Conservation (phyloP, 345 rosid genomes). For the Corchorus olitorius region DNA sequence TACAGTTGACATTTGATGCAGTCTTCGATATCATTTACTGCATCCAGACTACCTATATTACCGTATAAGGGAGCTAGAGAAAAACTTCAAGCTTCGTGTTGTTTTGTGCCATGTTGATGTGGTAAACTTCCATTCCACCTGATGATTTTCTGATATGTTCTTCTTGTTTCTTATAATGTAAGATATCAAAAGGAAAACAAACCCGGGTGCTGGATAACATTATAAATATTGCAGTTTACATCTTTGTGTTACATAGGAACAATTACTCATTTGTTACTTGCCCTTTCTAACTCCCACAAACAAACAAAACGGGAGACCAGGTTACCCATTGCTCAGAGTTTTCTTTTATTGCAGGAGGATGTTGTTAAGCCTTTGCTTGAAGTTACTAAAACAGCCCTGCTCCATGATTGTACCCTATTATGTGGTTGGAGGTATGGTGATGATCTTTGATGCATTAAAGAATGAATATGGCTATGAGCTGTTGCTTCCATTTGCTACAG, state of each 20-base stretch:
- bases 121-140: constrained; percentile 45
- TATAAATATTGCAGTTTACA: background rate
- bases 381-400: constrained; percentile 77
- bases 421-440: constrained; percentile 79
- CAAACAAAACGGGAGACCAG: background rate
- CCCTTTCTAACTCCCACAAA: background rate
- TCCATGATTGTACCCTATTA: constrained; percentile 86
- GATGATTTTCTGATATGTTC: background rate
- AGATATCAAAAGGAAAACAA: background rate
- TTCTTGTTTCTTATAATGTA: background rate
- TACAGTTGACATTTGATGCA: constrained; percentile 34
- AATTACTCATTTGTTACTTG: background rate
- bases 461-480: background rate
- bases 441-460: background rate
- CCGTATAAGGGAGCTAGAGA: constrained; percentile 88
- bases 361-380: constrained; percentile 76
- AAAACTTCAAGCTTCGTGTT: constrained; percentile 81
- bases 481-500: background rate
- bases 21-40: constrained; percentile 89
- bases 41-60: constrained; percentile 93
- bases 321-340: constrained; percentile 19
- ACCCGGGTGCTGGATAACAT: background rate
- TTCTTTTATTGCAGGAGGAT: constrained; percentile 60
- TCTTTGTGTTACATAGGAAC: background rate
- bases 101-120: constrained; percentile 93